A percentile compares a stretch with the other conserved stretches of the same genome.
Evolutionary conservation across 2,329 filamentous ascomycete species (phyloP).

Genomic region (Sarocladium brachiariae): DNA sequence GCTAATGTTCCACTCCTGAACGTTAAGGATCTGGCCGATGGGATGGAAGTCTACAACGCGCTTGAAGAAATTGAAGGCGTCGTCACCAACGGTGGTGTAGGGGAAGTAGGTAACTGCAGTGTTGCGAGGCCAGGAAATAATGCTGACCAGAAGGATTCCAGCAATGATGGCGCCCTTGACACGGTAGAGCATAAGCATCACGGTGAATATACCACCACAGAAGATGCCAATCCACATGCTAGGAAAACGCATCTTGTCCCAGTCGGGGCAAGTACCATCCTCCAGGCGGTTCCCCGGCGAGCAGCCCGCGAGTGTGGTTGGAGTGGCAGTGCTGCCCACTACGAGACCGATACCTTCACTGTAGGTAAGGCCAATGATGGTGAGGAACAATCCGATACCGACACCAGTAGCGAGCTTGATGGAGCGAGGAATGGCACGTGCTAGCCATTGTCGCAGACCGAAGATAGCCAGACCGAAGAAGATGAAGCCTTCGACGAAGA

Average conservation of each 20-base stretch:
- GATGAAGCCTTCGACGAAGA: constrained; percentile 82
- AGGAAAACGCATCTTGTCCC: constrained; percentile 72
- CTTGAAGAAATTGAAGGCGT: constrained; percentile 78
- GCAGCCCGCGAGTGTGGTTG: constrained; percentile 71
- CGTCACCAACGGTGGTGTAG: constrained; percentile 60
- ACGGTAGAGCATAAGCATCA: constrained; percentile 75
- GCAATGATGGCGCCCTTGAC: constrained; percentile 82
- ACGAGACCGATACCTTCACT: constrained; percentile 76
- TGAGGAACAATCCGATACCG: constrained; percentile 78
- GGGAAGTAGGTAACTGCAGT: constrained; percentile 79
- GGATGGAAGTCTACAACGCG: constrained; percentile 79
- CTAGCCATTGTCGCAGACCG: constrained; percentile 82
- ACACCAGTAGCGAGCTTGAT: constrained; percentile 85
- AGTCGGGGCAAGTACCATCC: constrained; percentile 52
- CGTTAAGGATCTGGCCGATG: constrained; percentile 61
- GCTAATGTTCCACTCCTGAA: constrained; percentile 66
- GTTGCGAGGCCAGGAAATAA: constrained; percentile 79
- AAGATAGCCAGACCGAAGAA: constrained; percentile 75
- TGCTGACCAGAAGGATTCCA: constrained; percentile 75
- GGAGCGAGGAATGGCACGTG: constrained; percentile 71
- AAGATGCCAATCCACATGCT: constrained; percentile 87
- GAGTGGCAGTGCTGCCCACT: constrained; percentile 60
- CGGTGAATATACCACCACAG: constrained; percentile 73
- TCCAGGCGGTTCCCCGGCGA: constrained; percentile 31
- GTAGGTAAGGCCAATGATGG: constrained; percentile 70